Evolutionary conservation across 495 filamentous ascomycete species (phyloP), one percentile per base, ranked within the genome.

Genomic region (Hyaloscypha finlandica): DNA sequence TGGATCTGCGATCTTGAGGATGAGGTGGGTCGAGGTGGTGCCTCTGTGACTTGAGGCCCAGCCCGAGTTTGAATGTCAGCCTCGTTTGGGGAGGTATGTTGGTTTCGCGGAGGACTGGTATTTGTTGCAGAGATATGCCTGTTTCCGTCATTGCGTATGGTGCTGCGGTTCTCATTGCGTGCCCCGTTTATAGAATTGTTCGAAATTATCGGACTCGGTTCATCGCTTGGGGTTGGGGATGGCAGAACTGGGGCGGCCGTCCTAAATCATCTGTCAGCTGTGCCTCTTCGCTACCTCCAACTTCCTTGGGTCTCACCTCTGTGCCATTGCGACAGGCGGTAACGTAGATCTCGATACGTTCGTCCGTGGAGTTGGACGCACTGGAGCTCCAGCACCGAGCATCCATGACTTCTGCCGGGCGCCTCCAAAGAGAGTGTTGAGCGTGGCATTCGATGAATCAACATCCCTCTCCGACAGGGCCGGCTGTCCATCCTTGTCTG

Each of bases 331-430:
- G 14, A 32, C 64, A 19, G 63, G 64, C 19, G 61, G 52, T n/a
- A 32, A 9, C 14, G 58, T 56, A 1, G 63, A 0, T 42, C 59
- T 68, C 30, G 68, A 65, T 55, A 64, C 58, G 57, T 70, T 56
- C 42, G 76, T 72, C 57, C 81, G 82, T 61, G 78, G 70, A 57
- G 71, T 76, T 35, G 79, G 77, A 56, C 77, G 78, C 14, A 75
- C 77, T 22, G 76, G 72, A 20, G 71, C 68, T 62, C 75, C 76
- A 55, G 76, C 69, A 42, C 74, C 69, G 20, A 68, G 74, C 83
- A 93, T 89, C 92, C 92, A 94, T 73, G 86, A 79, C 70, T 83
- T 89, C 73, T 86, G 86, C 65, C 80, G 79, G 20, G 63, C 63
- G 54, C 86, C 83, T 51, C 89, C 88, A 61, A 92, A 79, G 77